Conservation (phyloP, 2,329 filamentous ascomycete species). For the Canariomyces notabilis region DNA sequence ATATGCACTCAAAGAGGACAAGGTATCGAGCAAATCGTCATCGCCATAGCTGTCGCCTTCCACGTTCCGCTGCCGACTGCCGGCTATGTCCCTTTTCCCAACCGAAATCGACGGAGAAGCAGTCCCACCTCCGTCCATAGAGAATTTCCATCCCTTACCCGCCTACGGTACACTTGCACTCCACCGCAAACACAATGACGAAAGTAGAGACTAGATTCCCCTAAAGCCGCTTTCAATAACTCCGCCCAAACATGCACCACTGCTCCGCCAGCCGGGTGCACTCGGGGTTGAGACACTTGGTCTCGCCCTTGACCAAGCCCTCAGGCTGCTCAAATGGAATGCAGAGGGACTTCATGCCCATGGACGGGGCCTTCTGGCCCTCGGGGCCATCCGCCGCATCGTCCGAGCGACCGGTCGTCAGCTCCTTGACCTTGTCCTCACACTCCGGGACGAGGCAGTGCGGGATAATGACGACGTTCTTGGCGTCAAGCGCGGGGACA, state of each 20-base stretch:
- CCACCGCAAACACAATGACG: background rate
- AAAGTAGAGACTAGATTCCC: background rate
- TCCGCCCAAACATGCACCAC: constrained; percentile 90
- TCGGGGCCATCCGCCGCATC: constrained; percentile 43
- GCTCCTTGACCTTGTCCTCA: constrained; percentile 54
- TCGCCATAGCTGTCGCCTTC: background rate
- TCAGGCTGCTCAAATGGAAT: constrained; percentile 77
- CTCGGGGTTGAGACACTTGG: constrained; percentile 87
- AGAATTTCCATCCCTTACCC: background rate
- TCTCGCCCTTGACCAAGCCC: constrained; percentile 71
- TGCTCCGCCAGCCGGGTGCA: constrained; percentile 71
- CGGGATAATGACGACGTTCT: constrained; percentile 89
- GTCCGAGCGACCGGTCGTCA: constrained; percentile 27
- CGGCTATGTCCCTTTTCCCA: too few relatives aligned
- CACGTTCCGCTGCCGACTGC: too few relatives aligned
- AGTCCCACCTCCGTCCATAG: background rate
- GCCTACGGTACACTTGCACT: background rate
- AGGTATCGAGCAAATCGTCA: constrained; percentile 10
- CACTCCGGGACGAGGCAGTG: constrained; percentile 74
- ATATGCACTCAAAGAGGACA: background rate
- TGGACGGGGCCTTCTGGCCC: constrained; percentile 49
- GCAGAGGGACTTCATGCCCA: constrained; percentile 67
- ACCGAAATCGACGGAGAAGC: background rate
- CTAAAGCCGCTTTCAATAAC: constrained; percentile 39
- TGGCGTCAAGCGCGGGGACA: constrained; percentile 79